Conservation (phyloP, 1,139 yeast species). For the Blastobotrys ciferrii region DNA sequence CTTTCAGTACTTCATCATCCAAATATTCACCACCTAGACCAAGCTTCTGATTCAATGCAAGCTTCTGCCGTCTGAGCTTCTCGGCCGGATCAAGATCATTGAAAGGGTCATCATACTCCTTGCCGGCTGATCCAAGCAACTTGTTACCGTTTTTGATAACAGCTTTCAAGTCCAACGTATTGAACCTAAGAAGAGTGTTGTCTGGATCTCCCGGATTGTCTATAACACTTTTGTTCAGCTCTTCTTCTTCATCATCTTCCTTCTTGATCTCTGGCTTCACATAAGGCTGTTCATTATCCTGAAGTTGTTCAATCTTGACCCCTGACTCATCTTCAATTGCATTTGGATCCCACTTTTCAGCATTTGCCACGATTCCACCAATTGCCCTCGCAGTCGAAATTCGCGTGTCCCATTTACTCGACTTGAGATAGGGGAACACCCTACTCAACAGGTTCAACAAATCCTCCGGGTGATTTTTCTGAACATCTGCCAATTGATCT, state of each 20-base stretch:
- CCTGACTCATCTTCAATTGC: constrained; percentile 26
- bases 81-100: constrained; percentile 42
- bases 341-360: constrained; percentile 85
- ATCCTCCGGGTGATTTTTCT: constrained; percentile 94
- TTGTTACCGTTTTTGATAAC: constrained; percentile 68
- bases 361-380: constrained; percentile 85
- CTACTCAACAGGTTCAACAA: constrained; percentile 77
- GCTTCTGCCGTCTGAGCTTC: constrained; percentile 41
- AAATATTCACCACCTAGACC: constrained; percentile 46
- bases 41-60: constrained; percentile 40
- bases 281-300: constrained; percentile 10
- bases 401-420: constrained; percentile 93
- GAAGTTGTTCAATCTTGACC: constrained; percentile 18
- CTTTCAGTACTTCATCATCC: constrained; percentile 39
- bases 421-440: constrained; percentile 83
- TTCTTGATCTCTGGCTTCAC: constrained; percentile 16
- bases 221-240: constrained; percentile 39
- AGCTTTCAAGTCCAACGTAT: constrained; percentile 60
- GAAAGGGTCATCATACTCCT: constrained; percentile 43
- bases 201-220: constrained; percentile 14
- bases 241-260: constrained; percentile 32
- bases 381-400: constrained; percentile 92
- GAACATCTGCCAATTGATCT: constrained; percentile 91
- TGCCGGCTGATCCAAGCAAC: constrained; percentile 67
- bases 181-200: constrained; percentile 46